Base-by-base conservation (phyloP, 2,329 filamentous ascomycete species). In the Aspergillus sp. region DNA sequence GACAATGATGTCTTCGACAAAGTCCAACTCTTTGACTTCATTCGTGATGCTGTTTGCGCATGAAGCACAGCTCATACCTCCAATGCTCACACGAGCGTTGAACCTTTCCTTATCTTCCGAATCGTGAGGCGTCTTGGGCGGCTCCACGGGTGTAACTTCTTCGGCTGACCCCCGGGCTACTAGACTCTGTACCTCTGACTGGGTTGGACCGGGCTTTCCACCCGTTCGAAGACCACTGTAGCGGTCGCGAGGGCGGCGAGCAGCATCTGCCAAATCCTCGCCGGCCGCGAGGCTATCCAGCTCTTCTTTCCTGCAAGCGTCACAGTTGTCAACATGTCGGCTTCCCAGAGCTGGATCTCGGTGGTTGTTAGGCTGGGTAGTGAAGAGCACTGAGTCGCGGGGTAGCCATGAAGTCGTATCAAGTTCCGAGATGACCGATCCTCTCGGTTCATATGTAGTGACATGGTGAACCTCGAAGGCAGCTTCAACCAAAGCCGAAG, bases 31-130 rank as follows among this genome's bases (percentile, higher is more conserved):
- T 50, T 84, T 77, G 39, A 92, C 74, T 63, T 85, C 84, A 6
- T 82, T 77, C 12, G 84, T 87, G 65, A 92, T 85, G 41, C 82
- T 80, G 69, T 87, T 88, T 56, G 82, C 82, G 69, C 90, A 92
- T 12, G 88, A 83, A 13, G 87, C 85, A 71, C 90, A 92, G 4
- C 87, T 91, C 89, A 92, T 91, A 55, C 89, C 89, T 28, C 83
- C 85, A 43, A 92, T 82, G 19, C 87, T 78, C 15, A 82, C 65
- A 10, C 67, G 70, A 4, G 76, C 72, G 38, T 43, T 67, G 52
- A 68, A 76, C 48, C 63, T 65, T 47, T 65, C 60, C 10, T 43
- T 36, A n/a, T 13, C 19, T 13, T 56, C 17, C 5, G 47, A 5
- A 32, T 48, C 5, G 4, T 36, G 30, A 36, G 12, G 32, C 32